Conservation (phyloP, 2,329 filamentous ascomycete species). For the Colletotrichum lupini region DNA sequence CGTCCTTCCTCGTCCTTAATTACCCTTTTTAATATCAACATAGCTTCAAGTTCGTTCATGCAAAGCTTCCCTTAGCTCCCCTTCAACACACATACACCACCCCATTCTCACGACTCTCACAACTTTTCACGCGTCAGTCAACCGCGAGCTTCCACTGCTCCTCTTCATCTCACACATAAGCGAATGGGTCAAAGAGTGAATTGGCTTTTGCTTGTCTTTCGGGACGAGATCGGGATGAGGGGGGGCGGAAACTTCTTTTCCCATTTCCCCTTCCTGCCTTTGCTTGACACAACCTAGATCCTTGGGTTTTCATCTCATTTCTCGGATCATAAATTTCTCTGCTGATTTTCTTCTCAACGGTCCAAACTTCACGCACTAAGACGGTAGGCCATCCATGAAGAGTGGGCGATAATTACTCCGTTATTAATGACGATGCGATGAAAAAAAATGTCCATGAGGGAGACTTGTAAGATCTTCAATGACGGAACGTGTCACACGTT, state of each 20-base stretch:
- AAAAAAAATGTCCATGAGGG: not conserved
- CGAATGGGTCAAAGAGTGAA: constrained; percentile 11
- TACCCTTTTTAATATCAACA: constrained; percentile 15
- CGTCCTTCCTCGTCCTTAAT: constrained; percentile 18
- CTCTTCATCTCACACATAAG: not conserved
- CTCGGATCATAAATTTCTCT: not conserved
- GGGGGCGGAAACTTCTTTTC: not conserved
- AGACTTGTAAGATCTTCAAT: not conserved
- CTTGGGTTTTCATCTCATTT: not conserved
- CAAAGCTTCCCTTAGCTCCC: constrained; percentile 10
- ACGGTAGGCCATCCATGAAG: not conserved
- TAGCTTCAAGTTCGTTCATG: constrained; percentile 18
- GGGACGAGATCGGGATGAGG: constrained; percentile 11
- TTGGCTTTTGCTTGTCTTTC: constrained; percentile 1
- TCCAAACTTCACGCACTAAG: not conserved
- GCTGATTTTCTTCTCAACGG: not conserved
- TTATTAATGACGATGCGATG: not conserved
- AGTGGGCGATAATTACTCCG: constrained; percentile 16
- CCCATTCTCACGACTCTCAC: not conserved
- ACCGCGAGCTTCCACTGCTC: not conserved
- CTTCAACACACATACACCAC: not conserved
- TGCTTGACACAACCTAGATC: not conserved
- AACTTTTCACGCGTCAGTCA: not conserved
- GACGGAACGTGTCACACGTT: constrained; percentile 12
- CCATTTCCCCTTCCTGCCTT: not conserved